phyloP scores from a whole-genome alignment of 2,329 filamentous ascomycete genomes.

The Diplocarpon mali region DNA sequence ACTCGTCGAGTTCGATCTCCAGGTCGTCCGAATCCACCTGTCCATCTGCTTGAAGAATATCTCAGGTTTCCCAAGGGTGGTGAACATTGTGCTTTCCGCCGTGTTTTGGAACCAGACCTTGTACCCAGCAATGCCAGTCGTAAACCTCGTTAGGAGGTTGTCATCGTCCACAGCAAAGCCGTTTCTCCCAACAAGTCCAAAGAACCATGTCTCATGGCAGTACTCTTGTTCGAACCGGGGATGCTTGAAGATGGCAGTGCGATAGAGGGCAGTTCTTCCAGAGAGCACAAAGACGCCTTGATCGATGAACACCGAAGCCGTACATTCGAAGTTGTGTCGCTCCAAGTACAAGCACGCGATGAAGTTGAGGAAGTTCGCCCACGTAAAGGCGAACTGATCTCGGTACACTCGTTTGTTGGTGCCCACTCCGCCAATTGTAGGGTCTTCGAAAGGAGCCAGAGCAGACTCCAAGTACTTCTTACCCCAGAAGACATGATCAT shows the following conservation, averaged over 20 bases:
- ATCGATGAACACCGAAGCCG: conserved; percentile 43
- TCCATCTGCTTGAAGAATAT: conserved; percentile 43
- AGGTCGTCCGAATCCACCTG: conserved; percentile 48
- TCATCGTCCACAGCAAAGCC: conserved; percentile 47
- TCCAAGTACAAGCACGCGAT: conserved; percentile 48
- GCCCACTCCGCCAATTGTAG: conserved; percentile 40
- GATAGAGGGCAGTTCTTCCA: conserved; percentile 41
- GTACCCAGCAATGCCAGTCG: conserved; percentile 36
- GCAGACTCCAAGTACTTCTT: conserved; percentile 9
- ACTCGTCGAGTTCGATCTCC: conserved; percentile 41
- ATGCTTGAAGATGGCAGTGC: conserved; percentile 38
- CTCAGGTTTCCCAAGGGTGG: conserved; percentile 37
- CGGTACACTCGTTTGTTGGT: conserved; percentile 44
- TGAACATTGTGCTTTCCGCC: conserved; percentile 37
- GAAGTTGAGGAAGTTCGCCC: conserved; percentile 33
- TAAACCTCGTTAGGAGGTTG: conserved; percentile 47
- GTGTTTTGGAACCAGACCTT: conserved; percentile 44
- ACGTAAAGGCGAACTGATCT: conserved; percentile 14
- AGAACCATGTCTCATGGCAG: conserved; percentile 38
- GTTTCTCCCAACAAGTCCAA: conserved; percentile 30
- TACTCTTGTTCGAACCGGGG: conserved; percentile 34
- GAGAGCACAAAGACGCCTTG: conserved; percentile 49
- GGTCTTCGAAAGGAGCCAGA: conserved; percentile 18
- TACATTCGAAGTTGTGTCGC: conserved; percentile 51
- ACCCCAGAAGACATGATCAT: conserved; percentile 19